Base-by-base conservation (phyloP, 768 basidiomycete species). In the Xerocomus spinulosus region DNA sequence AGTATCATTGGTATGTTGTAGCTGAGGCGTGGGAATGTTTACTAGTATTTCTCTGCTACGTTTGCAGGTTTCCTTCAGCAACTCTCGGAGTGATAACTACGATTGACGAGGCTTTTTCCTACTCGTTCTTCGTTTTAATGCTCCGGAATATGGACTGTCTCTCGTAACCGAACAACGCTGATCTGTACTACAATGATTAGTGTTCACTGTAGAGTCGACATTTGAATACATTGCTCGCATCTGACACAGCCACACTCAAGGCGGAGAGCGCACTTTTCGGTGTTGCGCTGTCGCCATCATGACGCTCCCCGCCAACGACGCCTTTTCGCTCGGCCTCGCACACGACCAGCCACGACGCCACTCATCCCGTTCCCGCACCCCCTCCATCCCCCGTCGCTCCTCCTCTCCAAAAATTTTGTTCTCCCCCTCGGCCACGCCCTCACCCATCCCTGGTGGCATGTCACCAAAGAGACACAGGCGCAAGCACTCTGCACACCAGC, bases 41-140 rank as follows among this genome's bases (percentile, higher is more conserved):
- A n/a, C n/a, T n/a, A n/a, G n/a, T n/a, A n/a, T n/a, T n/a, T n/a
- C n/a, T n/a, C n/a, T n/a, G n/a, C n/a, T n/a, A n/a, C n/a, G n/a
- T n/a, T n/a, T n/a, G n/a, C n/a, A n/a, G n/a, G n/a, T n/a, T n/a
- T n/a, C n/a, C n/a, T n/a, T n/a, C n/a, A n/a, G n/a, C n/a, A n/a
- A n/a, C n/a, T 46, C 69, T 79, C 83, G 84, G 85, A 78, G 82
- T 77, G 76, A 90, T 89, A 87, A 89, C 87, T 90, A 87, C 87
- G 82, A 74, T 75, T 67, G 79, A 74, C 79, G 82, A 75, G 77
- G 73, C 69, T 50, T 56, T 58, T 58, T 26, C 72, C 77, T 61
- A 88, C 85, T 73, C 77, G 78, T 70, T 76, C 66, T 71, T 81
- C 78, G 86, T 86, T 88, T 88, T 88, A 89, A 87, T 72, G 70